Percentiles rank a stretch among this genome's conserved stretches.
phyloP scores from a whole-genome alignment of 2,329 filamentous ascomycete species.

The Neonectria magnoliae region DNA sequence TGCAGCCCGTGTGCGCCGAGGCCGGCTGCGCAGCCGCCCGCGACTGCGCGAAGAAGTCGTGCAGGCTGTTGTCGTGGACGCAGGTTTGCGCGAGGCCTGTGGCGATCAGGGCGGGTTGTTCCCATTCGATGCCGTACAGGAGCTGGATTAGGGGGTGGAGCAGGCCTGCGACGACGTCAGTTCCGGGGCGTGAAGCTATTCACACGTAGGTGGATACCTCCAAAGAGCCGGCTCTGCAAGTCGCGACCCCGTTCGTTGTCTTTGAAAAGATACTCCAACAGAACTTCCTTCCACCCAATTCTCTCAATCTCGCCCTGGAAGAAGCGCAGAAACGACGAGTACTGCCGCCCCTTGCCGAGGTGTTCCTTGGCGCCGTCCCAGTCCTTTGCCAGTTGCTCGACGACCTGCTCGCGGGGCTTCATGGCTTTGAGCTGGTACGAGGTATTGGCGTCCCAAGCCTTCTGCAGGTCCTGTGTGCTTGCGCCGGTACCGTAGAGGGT shows the following conservation, averaged over 20 bases:
- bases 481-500: constrained; percentile 81
- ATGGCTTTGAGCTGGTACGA: constrained; percentile 70
- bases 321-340: constrained; percentile 79
- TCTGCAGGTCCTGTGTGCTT: constrained; percentile 65
- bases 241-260: constrained; percentile 72
- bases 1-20: constrained; percentile 38
- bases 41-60: constrained; percentile 61
- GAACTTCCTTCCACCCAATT: constrained; percentile 66
- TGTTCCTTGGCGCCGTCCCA: constrained; percentile 64
- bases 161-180: constrained; percentile 54
- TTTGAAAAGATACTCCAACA: constrained; percentile 76
- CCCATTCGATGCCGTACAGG: constrained; percentile 85
- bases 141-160: constrained; percentile 78
- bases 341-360: constrained; percentile 71
- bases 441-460: constrained; percentile 71
- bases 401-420: constrained; percentile 57
- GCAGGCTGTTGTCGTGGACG: constrained; percentile 70
- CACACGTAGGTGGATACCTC: constrained; percentile 49
- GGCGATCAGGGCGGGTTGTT: constrained; percentile 82
- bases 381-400: constrained; percentile 65
- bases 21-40: constrained; percentile 54
- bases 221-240: constrained; percentile 74
- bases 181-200: constrained; percentile 38
- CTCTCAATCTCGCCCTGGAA: constrained; percentile 78
- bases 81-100: constrained; percentile 81